Conservation (phyloP, 2,329 filamentous ascomycete genomes). For the Leptographium wingfieldii region DNA sequence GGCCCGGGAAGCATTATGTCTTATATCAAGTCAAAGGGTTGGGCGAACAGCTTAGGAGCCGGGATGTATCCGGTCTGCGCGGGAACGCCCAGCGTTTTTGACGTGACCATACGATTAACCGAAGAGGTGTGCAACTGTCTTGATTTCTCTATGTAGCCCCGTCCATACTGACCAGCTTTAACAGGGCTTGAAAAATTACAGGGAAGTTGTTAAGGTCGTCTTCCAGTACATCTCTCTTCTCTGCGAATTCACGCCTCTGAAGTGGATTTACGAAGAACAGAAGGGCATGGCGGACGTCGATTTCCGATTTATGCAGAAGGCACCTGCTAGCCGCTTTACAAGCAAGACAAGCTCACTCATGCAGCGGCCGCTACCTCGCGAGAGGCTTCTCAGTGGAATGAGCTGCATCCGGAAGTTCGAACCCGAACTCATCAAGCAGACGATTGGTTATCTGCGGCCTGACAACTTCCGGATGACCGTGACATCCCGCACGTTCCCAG, state of each 20-base stretch:
- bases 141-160: neutral
- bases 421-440: constrained; percentile 59
- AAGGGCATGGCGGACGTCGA: constrained; percentile 83
- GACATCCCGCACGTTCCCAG: constrained; percentile 72
- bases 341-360: constrained; percentile 76
- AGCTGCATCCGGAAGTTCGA: constrained; percentile 71
- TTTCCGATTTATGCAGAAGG: constrained; percentile 92
- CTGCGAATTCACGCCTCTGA: constrained; percentile 62
- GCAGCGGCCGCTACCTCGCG: constrained; percentile 79
- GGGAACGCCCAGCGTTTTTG: constrained; percentile 65
- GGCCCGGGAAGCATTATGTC: constrained; percentile 85
- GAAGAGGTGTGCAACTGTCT: constrained; percentile 47
- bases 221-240: constrained; percentile 90
- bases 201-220: constrained; percentile 68
- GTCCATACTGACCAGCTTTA: neutral
- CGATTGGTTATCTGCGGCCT: constrained; percentile 60
- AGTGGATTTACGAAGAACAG: constrained; percentile 93
- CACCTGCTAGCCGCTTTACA: constrained; percentile 76
- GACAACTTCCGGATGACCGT: constrained; percentile 84
- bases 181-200: constrained; percentile 63
- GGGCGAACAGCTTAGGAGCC: constrained; percentile 73
- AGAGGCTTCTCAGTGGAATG: constrained; percentile 75
- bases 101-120: constrained; percentile 66
- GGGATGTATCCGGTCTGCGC: constrained; percentile 66
- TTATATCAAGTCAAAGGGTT: constrained; percentile 80